Evolutionary conservation across 768 basidiomycete species (phyloP).

Genomic region (Symmetrospora coprosmae): DNA sequence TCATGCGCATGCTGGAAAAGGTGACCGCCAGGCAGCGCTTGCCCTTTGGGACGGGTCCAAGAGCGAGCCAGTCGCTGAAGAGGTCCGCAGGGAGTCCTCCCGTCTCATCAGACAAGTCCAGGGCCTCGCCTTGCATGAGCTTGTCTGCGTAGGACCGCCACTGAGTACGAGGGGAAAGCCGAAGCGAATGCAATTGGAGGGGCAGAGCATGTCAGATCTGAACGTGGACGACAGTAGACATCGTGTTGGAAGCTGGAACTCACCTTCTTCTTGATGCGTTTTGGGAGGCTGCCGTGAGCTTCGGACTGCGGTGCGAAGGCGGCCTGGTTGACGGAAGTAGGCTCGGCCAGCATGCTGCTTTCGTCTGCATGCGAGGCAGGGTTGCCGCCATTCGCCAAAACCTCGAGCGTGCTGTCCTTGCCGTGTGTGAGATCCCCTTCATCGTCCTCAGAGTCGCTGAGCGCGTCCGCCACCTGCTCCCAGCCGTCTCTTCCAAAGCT

Average conservation of each 20-base stretch:
- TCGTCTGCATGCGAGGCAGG: neutral
- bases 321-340: neutral
- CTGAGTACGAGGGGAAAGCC: neutral
- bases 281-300: neutral
- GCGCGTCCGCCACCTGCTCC: neutral
- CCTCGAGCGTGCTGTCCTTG: neutral
- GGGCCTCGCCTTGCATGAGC: slow-evolving; percentile 18
- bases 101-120: slow-evolving; percentile 5
- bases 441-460: neutral
- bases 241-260: neutral
- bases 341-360: neutral
- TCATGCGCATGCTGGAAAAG: neutral
- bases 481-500: slow-evolving; percentile 4
- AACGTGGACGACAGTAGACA: too few species aligned
- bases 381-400: neutral
- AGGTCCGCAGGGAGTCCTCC: slow-evolving; percentile 18
- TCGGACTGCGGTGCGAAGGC: neutral
- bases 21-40: slow-evolving; percentile 16
- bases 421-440: neutral
- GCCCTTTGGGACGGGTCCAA: slow-evolving; percentile 15
- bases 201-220: too few species aligned
- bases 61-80: neutral
- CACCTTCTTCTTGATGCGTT: slow-evolving; percentile 20
- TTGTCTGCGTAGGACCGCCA: slow-evolving; percentile 5
- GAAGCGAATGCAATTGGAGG: neutral